phyloP scores from a whole-genome alignment of 1,139 yeast species.

The Debaryomyces psychrophilus region DNA sequence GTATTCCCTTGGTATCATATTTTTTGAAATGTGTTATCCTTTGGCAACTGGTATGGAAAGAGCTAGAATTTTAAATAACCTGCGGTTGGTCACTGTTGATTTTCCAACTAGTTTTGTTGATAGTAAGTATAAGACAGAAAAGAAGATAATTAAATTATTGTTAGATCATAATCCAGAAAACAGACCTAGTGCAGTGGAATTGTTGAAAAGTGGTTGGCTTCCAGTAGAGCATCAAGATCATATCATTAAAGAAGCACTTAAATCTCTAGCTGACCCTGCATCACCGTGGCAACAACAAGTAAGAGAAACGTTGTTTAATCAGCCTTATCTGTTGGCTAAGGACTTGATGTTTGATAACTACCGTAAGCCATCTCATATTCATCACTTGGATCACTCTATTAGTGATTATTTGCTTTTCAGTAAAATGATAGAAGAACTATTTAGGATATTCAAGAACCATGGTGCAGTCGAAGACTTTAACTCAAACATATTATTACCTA shows the following conservation, averaged over 20 bases:
- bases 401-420: slow-evolving; percentile 48
- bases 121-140: slow-evolving; percentile 56
- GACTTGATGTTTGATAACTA: slow-evolving; percentile 75
- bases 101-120: slow-evolving; percentile 70
- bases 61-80: slow-evolving; percentile 63
- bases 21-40: slow-evolving; percentile 90
- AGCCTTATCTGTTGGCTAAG: slow-evolving; percentile 79
- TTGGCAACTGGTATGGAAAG: slow-evolving; percentile 93
- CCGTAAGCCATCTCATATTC: slow-evolving; percentile 25
- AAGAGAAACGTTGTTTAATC: slow-evolving; percentile 78
- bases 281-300: slow-evolving; percentile 96
- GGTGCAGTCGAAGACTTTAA: slow-evolving; percentile 81
- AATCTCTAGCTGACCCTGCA: slow-evolving; percentile 82
- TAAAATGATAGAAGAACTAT: slow-evolving; percentile 59
- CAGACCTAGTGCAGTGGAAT: slow-evolving; percentile 77
- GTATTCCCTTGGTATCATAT: slow-evolving; percentile 92
- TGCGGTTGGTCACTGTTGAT: slow-evolving; percentile 59
- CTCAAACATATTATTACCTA: slow-evolving; percentile 66
- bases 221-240: slow-evolving; percentile 92
- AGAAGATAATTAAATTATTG: slow-evolving; percentile 62
- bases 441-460: slow-evolving; percentile 67
- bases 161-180: slow-evolving; percentile 76
- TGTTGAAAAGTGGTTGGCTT: slow-evolving; percentile 77
- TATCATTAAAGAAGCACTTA: slow-evolving; percentile 82
- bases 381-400: slow-evolving; percentile 26